Conservation (phyloP, 495 filamentous ascomycete genomes). For the Aspergillus funiculosus region DNA sequence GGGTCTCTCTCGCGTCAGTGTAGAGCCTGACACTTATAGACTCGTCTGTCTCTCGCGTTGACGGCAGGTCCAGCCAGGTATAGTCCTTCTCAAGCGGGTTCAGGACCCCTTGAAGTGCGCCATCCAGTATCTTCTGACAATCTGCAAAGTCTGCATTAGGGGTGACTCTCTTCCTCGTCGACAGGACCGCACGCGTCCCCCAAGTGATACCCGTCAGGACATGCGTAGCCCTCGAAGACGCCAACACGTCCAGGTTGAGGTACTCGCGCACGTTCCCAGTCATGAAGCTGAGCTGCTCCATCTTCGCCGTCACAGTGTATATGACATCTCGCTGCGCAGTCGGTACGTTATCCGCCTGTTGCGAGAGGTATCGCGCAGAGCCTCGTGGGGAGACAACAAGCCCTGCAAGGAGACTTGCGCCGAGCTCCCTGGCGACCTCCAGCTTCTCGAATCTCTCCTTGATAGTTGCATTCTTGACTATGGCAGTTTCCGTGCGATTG, state of each 20-base stretch:
- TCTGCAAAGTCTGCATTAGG: background rate
- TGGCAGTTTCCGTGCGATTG: background rate
- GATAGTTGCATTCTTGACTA: background rate
- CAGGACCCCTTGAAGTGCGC: background rate
- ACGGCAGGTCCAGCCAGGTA: background rate
- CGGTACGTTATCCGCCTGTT: constrained; percentile 1
- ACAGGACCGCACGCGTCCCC: constrained; percentile 1
- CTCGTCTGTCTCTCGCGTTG: background rate
- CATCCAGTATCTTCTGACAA: background rate
- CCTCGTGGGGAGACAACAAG: background rate
- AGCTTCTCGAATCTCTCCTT: background rate
- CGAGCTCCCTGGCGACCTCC: background rate
- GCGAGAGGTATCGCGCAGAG: background rate
- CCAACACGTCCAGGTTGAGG: background rate
- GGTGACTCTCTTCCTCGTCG: background rate
- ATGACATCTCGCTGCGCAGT: background rate
- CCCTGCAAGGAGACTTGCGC: constrained; percentile 1
- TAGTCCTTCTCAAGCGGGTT: background rate
- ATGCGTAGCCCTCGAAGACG: background rate
- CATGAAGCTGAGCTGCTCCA: constrained; percentile 9
- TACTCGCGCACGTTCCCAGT: background rate
- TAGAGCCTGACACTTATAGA: background rate
- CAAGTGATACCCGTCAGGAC: constrained; percentile 8
- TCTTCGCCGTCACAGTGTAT: background rate
- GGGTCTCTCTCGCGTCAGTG: background rate